These are phyloP conservation scores for Lentinula novae-zelandiae DNA, from an alignment of 1,284 basidiomycete species.

Conservation along the genomic window DNA sequence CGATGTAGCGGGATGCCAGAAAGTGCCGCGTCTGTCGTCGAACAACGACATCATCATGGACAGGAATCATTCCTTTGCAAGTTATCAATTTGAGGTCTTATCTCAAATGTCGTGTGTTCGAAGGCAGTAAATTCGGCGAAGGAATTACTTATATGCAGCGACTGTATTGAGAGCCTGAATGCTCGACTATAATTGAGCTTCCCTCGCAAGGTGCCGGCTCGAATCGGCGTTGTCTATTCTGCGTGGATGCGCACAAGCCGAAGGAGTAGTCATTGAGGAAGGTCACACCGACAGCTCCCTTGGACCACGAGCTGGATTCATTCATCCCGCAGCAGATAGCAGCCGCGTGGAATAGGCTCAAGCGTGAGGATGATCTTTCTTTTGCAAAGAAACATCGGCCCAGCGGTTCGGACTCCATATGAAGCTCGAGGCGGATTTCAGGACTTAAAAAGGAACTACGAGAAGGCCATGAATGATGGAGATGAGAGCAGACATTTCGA, in stretches of 20 bases:
- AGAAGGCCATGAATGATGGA: not conserved
- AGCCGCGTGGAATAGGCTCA: not conserved
- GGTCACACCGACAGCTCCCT: not conserved
- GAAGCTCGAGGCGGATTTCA: not conserved
- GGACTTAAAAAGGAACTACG: not conserved
- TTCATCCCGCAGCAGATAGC: not conserved
- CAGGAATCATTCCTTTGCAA: not conserved
- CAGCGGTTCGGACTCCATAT: not conserved
- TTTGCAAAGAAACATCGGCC: not conserved
- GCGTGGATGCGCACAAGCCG: not conserved
- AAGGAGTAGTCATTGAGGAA: not conserved
- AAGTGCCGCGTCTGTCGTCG: not conserved
- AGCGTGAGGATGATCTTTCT: not conserved
- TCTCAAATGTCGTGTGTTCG: not conserved
- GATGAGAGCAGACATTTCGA: not conserved
- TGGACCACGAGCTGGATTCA: not conserved
- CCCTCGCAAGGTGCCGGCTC: not conserved
- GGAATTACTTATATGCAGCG: not conserved
- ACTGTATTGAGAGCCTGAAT: not conserved
- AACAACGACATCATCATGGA: not conserved
- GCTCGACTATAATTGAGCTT: not conserved
- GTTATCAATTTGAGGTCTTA: not conserved
- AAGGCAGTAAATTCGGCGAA: not conserved
- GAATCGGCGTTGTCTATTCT: not conserved
- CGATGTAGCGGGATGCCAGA: not conserved